These are phyloP conservation scores for Starmerella sp. DNA, from an alignment of 805 yeast genomes.

Conservation along the genomic window DNA sequence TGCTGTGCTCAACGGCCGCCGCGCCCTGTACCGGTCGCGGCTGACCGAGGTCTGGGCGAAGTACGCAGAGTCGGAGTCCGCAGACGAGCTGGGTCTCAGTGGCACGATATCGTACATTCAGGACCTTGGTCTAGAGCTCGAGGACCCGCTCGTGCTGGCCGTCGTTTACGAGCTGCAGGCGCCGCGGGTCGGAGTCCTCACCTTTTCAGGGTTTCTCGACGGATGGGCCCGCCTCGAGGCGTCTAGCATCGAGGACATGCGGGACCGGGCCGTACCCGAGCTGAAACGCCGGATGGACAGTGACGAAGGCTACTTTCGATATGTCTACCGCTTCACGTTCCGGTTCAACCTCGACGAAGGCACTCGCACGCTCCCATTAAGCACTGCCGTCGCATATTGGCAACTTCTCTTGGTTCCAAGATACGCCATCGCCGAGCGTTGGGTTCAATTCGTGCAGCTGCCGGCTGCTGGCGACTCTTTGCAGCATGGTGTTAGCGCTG, in stretches of 20 bases:
- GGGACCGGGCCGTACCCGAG: conserved; percentile 25
- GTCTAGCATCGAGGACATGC: conserved; percentile 39
- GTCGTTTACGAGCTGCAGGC: conserved; percentile 59
- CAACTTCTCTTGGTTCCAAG: conserved; percentile 43
- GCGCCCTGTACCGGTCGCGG: conserved; percentile 7
- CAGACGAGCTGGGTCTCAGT: conserved; percentile 49
- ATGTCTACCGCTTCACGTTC: conserved; percentile 63
- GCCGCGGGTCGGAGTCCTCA: conserved; percentile 55
- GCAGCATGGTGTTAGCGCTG: conserved; percentile 45
- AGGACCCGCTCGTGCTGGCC: conserved; percentile 59
- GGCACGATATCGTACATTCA: conserved; percentile 62
- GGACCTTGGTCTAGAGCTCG: conserved; percentile 61
- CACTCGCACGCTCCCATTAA: conserved; percentile 45
- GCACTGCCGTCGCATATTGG: conserved; percentile 71
- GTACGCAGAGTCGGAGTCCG: conserved; percentile 13
- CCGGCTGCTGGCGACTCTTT: conserved; percentile 2
- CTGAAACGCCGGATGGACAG: conserved; percentile 30
- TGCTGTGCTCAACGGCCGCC: conserved; percentile 7
- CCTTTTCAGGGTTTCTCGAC: conserved; percentile 37
- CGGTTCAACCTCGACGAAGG: conserved; percentile 49
- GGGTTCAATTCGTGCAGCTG: conserved; percentile 44
- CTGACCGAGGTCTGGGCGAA: conserved; percentile 10
- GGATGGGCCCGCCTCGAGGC: conserved; percentile 43
- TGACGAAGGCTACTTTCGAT: conserved; percentile 38
- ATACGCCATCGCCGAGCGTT: conserved; percentile 29